A percentile compares a stretch with the other conserved stretches of the same genome.
These are phyloP conservation scores for Penstemon barbatus DNA, from an alignment of 257 asterid genomes.

Conservation along the genomic window DNA sequence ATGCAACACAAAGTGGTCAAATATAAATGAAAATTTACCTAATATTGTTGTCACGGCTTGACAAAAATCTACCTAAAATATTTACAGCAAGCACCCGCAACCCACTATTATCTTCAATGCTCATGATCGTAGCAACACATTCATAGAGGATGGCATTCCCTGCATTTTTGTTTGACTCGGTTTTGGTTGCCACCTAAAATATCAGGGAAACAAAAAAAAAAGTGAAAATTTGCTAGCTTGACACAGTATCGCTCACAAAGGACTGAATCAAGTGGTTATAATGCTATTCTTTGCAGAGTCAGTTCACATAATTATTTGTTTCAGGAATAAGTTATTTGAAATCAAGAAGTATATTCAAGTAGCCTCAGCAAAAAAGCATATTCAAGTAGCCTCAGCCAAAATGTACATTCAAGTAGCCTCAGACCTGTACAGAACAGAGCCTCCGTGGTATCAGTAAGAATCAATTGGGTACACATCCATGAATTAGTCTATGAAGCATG, in stretches of 20 bases:
- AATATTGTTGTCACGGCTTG: constrained; percentile 96
- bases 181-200: constrained; percentile 93
- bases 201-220: constrained; percentile 27
- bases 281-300: too few species aligned
- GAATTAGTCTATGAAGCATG: neutral
- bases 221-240: constrained; percentile 22
- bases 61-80: constrained; percentile 95
- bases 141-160: constrained; percentile 97
- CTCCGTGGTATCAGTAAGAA: neutral
- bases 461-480: neutral
- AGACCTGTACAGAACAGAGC: too few species aligned
- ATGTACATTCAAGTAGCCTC: too few species aligned
- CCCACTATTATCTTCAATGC: constrained; percentile 94
- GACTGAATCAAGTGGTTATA: neutral
- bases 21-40: constrained; percentile 47
- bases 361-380: too few species aligned
- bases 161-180: constrained; percentile 92
- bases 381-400: too few species aligned
- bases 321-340: too few species aligned
- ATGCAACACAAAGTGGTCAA: constrained; percentile 17
- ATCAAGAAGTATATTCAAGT: too few species aligned
- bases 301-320: too few species aligned
- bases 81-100: constrained; percentile 92
- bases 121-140: constrained; percentile 93
- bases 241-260: constrained; percentile 18